These are phyloP conservation scores for Mycotypha africana DNA, from an alignment of 371 early-diverging fungal species.

Conservation along the genomic window DNA sequence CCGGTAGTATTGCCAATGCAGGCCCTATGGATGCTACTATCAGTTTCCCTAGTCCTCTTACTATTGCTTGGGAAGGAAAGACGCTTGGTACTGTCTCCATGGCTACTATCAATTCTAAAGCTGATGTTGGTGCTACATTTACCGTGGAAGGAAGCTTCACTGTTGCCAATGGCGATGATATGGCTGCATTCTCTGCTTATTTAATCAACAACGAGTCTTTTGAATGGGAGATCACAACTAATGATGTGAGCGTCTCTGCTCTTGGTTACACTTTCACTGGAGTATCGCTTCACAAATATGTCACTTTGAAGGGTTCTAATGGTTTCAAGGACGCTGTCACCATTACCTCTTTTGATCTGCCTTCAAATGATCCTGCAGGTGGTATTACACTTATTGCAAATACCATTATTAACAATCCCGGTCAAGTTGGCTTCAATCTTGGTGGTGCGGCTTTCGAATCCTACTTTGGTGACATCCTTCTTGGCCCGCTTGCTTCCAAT, in stretches of 20 bases:
- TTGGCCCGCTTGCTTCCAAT: slow-evolving; percentile 35
- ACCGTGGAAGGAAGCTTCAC: slow-evolving; percentile 43
- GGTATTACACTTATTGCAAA: slow-evolving; percentile 50
- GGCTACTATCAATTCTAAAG: slow-evolving; percentile 36
- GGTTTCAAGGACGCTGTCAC: slow-evolving; percentile 50
- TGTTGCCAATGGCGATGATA: slow-evolving; percentile 34
- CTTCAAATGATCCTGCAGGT: slow-evolving; percentile 49
- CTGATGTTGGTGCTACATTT: slow-evolving; percentile 45
- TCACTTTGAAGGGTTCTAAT: slow-evolving; percentile 47
- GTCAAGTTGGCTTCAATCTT: slow-evolving; percentile 51
- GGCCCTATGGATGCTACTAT: slow-evolving; percentile 62
- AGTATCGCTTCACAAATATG: slow-evolving; percentile 47
- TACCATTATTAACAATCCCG: slow-evolving; percentile 48
- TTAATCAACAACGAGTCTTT: slow-evolving; percentile 53
- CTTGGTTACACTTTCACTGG: slow-evolving; percentile 51
- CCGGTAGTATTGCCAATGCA: slow-evolving; percentile 50
- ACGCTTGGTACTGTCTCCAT: slow-evolving; percentile 47
- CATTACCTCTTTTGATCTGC: slow-evolving; percentile 51
- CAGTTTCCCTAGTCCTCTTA: slow-evolving; percentile 42
- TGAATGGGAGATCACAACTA: slow-evolving; percentile 49
- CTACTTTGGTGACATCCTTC: slow-evolving; percentile 17
- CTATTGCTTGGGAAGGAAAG: slow-evolving; percentile 45
- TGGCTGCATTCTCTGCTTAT: slow-evolving; percentile 46
- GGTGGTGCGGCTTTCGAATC: slow-evolving; percentile 28
- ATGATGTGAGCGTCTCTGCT: slow-evolving; percentile 46